Evolutionary conservation across 208 protist genomes (phyloP), one percentile per base, ranked within the genome.

Genomic region (Trypanosoma rangeli): DNA sequence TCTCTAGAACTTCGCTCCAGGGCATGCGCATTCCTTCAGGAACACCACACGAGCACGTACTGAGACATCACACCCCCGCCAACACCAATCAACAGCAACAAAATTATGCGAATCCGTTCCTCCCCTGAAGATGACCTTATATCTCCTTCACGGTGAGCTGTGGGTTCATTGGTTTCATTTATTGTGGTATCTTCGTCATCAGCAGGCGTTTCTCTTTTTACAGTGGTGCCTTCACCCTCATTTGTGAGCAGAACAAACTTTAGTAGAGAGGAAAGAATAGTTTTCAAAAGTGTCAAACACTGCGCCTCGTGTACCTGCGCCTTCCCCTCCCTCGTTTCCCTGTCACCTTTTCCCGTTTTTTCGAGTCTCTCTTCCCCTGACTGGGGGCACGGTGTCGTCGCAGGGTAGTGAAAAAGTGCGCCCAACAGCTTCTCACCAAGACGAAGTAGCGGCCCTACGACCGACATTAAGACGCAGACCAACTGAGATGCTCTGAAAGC

Each of bases 371-470:
- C 16, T 20, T 64, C 22, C 24, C 42, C 12, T 35, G 9, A 29
- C n/a, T n/a, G 12, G 24, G 13, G 22, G 7, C 35, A 44, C 42
- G 37, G n/a, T 9, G n/a, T n/a, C 24, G 12, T 31, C 16, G 1
- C 42, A 49, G 10, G n/a, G 28, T n/a, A n/a, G 16, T 35, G 37
- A 24, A 18, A 33, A 33, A 10, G 33, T 16, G 7, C 18, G 0
- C 33, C 26, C 18, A 64, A 53, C 7, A 64, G 22, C 26, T 29
- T 62, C 24, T 60, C 64, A 1, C 31, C 50, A 33, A 69, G 9
- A 24, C 29, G 33, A 49, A 69, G 52, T 8, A 69, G 33, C 31
- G 52, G 50, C 1, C 64, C 64, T 16, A 60, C 64, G 29, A 10
- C 33, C 22, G 60, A 13, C 53, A 69, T 57, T 1, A 69, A 33